A percentile compares a stretch with the other conserved stretches of the same genome.
phyloP scores from a whole-genome alignment of 1,284 basidiomycete species.

The Chiua sp. region DNA sequence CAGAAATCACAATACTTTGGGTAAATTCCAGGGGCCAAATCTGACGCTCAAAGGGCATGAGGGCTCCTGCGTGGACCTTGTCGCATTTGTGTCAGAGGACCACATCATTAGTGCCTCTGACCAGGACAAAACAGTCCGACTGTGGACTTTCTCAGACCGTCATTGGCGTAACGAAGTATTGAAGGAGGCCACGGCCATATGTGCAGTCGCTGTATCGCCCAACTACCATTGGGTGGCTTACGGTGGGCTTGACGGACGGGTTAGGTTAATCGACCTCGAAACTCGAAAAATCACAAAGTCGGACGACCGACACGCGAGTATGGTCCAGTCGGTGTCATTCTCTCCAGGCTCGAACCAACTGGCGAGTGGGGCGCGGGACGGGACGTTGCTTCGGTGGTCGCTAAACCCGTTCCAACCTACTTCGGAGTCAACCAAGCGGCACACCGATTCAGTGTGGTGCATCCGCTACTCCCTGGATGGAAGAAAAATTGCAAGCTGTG shows the following conservation, averaged over 20 bases:
- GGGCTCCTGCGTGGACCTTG: constrained; percentile 9
- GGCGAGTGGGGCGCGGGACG: constrained; percentile 25
- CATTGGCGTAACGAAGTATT: neutral
- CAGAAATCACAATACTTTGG: no score
- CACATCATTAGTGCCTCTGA: constrained; percentile 24
- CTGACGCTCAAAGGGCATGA: constrained; percentile 13
- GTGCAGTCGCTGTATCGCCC: constrained; percentile 12
- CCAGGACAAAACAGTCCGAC: constrained; percentile 24
- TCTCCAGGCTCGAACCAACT: constrained; percentile 23
- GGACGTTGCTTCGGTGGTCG: constrained; percentile 30
- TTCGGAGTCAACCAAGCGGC: constrained; percentile 14
- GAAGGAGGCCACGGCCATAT: constrained; percentile 1
- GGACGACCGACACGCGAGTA: constrained; percentile 1
- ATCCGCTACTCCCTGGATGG: constrained; percentile 26
- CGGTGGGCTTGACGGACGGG: constrained; percentile 18
- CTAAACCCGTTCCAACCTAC: constrained; percentile 5
- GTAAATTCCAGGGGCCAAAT: no score
- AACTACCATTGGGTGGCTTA: constrained; percentile 23
- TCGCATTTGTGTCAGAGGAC: constrained; percentile 20
- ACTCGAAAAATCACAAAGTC: constrained; percentile 10
- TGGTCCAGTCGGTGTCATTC: constrained; percentile 24
- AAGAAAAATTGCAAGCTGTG: constrained; percentile 25
- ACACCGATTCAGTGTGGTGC: constrained; percentile 25
- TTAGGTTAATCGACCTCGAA: constrained; percentile 15
- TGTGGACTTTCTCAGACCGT: constrained; percentile 15